These are phyloP conservation scores for Puccinia brachypodii DNA, from an alignment of 1,284 basidiomycete genomes.

Conservation along the genomic window DNA sequence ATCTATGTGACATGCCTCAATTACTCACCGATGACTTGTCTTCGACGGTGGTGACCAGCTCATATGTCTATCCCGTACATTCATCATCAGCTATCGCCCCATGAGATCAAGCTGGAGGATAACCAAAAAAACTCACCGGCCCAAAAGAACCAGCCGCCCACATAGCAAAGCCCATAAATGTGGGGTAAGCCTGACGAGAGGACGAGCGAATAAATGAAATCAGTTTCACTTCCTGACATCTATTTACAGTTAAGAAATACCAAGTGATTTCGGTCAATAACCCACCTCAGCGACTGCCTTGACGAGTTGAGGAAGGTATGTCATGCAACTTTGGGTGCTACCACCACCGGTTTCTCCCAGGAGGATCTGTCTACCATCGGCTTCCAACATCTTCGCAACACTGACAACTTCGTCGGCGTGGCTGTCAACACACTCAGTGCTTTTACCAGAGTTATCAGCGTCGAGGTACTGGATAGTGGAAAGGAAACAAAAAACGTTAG, in stretches of 20 bases:
- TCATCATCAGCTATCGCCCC: background rate
- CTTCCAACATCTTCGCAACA: background rate
- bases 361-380: constrained; percentile 16
- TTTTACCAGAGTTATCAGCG: constrained; percentile 17
- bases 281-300: constrained; percentile 5
- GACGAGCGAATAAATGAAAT: no score
- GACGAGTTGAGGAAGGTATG: constrained; percentile 19
- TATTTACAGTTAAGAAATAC: no score
- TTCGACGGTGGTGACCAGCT: background rate
- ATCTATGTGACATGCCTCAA: background rate
- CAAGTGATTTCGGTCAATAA: background rate
- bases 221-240: no score
- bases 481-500: background rate
- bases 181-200: constrained; percentile 2
- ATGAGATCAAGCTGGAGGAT: background rate
- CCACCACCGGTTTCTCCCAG: constrained; percentile 33
- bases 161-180: background rate
- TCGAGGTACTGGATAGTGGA: constrained; percentile 20
- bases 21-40: background rate
- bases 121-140: background rate
- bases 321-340: constrained; percentile 7
- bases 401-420: background rate
- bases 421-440: background rate
- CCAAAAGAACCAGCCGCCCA: constrained; percentile 32
- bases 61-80: background rate